These are phyloP conservation scores for Tylopilus subfusipes DNA, from an alignment of 768 basidiomycete genomes.

Conservation along the genomic window DNA sequence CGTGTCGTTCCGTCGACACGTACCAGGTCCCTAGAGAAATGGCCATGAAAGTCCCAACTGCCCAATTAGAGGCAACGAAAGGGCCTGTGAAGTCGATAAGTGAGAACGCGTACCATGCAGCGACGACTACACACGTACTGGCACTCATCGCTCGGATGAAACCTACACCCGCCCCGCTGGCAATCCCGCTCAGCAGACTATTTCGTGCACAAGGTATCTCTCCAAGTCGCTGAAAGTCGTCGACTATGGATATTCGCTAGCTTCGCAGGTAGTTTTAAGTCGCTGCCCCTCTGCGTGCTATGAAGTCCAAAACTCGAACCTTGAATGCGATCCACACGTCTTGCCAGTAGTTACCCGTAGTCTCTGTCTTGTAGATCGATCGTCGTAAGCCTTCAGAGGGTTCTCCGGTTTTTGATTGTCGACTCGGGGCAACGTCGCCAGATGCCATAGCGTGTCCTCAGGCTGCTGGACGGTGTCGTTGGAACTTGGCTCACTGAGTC, in stretches of 20 bases:
- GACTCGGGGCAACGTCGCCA: neutral
- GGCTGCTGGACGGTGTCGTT: neutral
- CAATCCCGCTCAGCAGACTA: slow-evolving; percentile 73
- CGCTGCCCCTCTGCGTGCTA: neutral
- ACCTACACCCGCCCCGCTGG: slow-evolving; percentile 75
- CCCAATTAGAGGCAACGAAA: slow-evolving; percentile 74
- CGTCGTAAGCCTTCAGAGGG: slow-evolving; percentile 12
- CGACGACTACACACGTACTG: slow-evolving; percentile 41
- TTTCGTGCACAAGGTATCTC: slow-evolving; percentile 77
- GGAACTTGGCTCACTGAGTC: too few relatives aligned
- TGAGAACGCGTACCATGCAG: slow-evolving; percentile 6
- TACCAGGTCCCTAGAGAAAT: slow-evolving; percentile 71
- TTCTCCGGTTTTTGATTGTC: slow-evolving; percentile 1
- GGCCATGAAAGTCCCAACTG: slow-evolving; percentile 65
- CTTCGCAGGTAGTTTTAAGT: slow-evolving; percentile 28
- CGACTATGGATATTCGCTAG: slow-evolving; percentile 44
- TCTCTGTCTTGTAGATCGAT: slow-evolving; percentile 30
- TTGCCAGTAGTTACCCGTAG: slow-evolving; percentile 32
- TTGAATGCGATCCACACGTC: slow-evolving; percentile 30
- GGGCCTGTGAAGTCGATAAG: slow-evolving; percentile 35
- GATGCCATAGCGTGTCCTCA: slow-evolving; percentile 13
- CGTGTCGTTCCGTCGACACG: slow-evolving; percentile 24
- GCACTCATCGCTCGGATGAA: slow-evolving; percentile 64
- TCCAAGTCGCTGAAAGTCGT: slow-evolving; percentile 58
- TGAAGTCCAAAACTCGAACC: slow-evolving; percentile 16